phyloP scores from a whole-genome alignment of 176 grass and related monocot species.

The Aegilops longissima region DNA sequence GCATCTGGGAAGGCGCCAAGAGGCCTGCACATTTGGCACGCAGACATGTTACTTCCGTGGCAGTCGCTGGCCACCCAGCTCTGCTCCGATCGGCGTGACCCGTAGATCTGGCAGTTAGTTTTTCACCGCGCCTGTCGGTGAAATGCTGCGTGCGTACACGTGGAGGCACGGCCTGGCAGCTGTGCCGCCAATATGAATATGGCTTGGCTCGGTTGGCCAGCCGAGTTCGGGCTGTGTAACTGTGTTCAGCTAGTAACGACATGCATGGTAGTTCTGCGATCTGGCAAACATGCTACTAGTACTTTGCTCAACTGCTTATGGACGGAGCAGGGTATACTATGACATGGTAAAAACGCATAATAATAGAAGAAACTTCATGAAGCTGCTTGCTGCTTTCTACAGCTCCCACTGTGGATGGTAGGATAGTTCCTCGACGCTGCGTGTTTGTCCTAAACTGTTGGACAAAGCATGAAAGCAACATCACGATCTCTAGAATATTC shows the following conservation, averaged over 20 bases:
- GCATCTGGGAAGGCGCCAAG: not conserved
- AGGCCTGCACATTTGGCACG: not conserved
- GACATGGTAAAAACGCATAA: too few relatives aligned
- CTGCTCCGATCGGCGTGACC: not conserved
- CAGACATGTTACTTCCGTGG: not conserved
- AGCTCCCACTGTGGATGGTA: not conserved
- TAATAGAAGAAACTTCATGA: not conserved
- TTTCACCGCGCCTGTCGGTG: not conserved
- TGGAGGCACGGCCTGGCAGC: not conserved
- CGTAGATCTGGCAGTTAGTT: not conserved
- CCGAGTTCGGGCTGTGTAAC: not conserved
- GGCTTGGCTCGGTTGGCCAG: not conserved
- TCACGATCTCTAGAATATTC: constrained; percentile 24
- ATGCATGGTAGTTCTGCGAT: too few relatives aligned
- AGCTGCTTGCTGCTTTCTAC: constrained; percentile 13
- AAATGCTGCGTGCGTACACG: not conserved
- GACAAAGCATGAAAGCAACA: not conserved
- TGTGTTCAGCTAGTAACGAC: too few relatives aligned
- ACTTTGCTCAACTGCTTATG: too few relatives aligned
- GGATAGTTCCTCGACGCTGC: too few relatives aligned
- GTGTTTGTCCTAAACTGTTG: not conserved
- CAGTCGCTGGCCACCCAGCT: not conserved
- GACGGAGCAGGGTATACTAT: too few relatives aligned
- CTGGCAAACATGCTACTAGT: too few relatives aligned
- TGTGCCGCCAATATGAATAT: not conserved